Evolutionary conservation across 1,139 yeast species (phyloP).

Genomic region (Blastobotrys indianensis): DNA sequence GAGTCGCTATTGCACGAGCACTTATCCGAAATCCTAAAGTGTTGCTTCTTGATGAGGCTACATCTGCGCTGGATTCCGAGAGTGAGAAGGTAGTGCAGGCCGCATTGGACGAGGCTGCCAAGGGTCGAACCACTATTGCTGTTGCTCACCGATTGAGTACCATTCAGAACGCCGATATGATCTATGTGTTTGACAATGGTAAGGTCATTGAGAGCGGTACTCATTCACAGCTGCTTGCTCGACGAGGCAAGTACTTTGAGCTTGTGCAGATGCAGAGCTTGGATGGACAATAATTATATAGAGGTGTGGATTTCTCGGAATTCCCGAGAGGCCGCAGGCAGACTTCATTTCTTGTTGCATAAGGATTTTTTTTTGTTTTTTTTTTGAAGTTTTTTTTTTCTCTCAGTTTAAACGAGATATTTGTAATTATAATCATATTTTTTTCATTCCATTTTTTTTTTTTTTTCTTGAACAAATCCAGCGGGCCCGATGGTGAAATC

Average conservation of each 20-base stretch:
- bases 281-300: constrained; percentile 18
- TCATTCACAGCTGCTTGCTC: constrained; percentile 35
- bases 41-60: constrained; percentile 68
- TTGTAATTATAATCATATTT: too few relatives aligned
- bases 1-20: constrained; percentile 74
- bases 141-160: constrained; percentile 90
- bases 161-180: constrained; percentile 85
- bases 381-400: background rate
- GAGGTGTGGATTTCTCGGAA: too few relatives aligned
- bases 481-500: too few relatives aligned
- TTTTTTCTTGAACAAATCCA: too few relatives aligned
- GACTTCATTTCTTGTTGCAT: background rate
- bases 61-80: constrained; percentile 72
- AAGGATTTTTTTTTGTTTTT: background rate
- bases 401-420: background rate
- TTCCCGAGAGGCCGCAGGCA: too few relatives aligned
- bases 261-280: constrained; percentile 37
- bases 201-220: constrained; percentile 66
- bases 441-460: too few relatives aligned
- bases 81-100: constrained; percentile 75
- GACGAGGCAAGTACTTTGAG: constrained; percentile 37
- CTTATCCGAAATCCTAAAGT: constrained; percentile 63
- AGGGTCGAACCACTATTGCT: constrained; percentile 78
- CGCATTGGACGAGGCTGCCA: constrained; percentile 52
- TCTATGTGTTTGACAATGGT: constrained; percentile 73